Evolutionary conservation across 306 rosid species (phyloP), one percentile per base, ranked within the genome.

Genomic region (Canavalia gladiata): DNA sequence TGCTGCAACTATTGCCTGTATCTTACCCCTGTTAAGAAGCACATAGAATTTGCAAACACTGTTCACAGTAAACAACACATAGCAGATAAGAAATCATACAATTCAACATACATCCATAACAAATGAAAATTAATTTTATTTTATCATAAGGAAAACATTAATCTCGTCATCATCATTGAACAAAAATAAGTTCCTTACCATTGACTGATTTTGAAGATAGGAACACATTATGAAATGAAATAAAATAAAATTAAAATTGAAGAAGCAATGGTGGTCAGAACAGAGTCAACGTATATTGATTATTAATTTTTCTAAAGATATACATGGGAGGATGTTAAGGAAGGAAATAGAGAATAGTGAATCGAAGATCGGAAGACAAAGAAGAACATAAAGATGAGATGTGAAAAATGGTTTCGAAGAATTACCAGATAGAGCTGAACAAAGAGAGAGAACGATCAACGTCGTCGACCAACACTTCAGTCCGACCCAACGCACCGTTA

Each of bases 391-490:
- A 60, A 10, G 42, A 60, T 64, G 13, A 65, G 33, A 65, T 65
- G 7, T 8, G 50, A 41, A 39, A 41, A 6, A 66, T 18, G 72
- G 35, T 25, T 68, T 68, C 9, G 37, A 68, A 60, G 39, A 64
- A 77, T 49, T 34, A 77, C 81, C 82, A 41, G 66, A 66, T 76
- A 66, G 74, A 65, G 43, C 52, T 35, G 50, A 65, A 77, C 65
- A 65, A 37, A 64, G 74, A 77, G 81, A 45, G 66, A 69, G 63
- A 56, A 31, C 11, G 34, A 57, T 33, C 43, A 51, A 77, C 74
- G 81, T 76, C 39, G 60, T 76, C 37, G 65, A 64, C 58, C 81
- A 52, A 66, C 12, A 50, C 51, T 75, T 33, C 72, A 76, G 49
- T 72, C 72, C 80, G 50, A 62, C 58, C 80, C 69, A 63, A 47